Percentiles rank a stretch among this genome's conserved stretches.
Conservation (phyloP, 495 filamentous ascomycete species). For the Penicillium taxi region DNA sequence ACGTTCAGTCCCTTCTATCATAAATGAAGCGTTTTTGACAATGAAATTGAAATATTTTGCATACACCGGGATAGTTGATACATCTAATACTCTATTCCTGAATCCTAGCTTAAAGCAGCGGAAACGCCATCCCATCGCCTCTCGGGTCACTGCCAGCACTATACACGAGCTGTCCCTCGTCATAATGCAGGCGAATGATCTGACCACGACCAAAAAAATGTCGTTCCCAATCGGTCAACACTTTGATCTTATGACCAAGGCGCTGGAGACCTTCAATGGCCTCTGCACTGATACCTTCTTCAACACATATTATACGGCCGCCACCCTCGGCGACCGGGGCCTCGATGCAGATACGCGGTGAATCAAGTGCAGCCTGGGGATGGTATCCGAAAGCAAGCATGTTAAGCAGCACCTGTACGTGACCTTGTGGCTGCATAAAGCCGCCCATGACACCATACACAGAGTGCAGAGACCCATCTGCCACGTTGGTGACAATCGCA, state of each 20-base stretch:
- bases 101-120: constrained; percentile 34
- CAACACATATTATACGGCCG: constrained; percentile 61
- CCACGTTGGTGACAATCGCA: constrained; percentile 70
- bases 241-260: constrained; percentile 66
- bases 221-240: constrained; percentile 59
- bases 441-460: constrained; percentile 97
- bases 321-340: constrained; percentile 48
- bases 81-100: no score
- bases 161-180: constrained; percentile 63
- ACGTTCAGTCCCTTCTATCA: no score
- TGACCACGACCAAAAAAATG: constrained; percentile 84
- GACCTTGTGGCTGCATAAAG: constrained; percentile 98
- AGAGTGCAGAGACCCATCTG: constrained; percentile 63
- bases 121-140: constrained; percentile 79
- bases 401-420: constrained; percentile 89
- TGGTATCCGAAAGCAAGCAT: constrained; percentile 78
- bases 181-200: constrained; percentile 69
- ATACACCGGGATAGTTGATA: no score
- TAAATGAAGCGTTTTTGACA: no score
- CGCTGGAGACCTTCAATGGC: constrained; percentile 55
- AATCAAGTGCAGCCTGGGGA: constrained; percentile 84
- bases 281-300: constrained; percentile 71
- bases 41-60: no score
- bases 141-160: constrained; percentile 81
- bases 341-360: constrained; percentile 78